Evolutionary conservation across 495 filamentous ascomycete genomes (phyloP), one percentile per base, ranked within the genome.

Genomic region (Oidiodendron maius): DNA sequence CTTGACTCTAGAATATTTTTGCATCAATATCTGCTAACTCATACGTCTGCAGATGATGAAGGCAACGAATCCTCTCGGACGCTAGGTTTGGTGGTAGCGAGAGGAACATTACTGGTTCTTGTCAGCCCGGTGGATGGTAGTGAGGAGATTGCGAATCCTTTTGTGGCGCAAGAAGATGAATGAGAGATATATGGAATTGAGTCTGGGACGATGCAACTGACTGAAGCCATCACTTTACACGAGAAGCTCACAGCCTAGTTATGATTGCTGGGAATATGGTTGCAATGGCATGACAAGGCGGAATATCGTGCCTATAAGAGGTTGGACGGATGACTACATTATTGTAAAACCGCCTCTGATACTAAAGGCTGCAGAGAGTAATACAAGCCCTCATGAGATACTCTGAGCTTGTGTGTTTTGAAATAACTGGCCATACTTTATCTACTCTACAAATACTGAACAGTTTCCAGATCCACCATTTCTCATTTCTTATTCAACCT

Each of bases 131-230:
- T 91, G 22, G 90, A 98, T 60, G 94, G 94, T 28, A 95, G 88
- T 63, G 89, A 96, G 65, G 83, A 91, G 68, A 97, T 98, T 58
- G 78, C 85, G 53, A 98, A 98, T 67, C 93, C 93, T 0, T 98
- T 98, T 61, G 64, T 84, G 50, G 78, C 86, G 55, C 71, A 72
- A 13, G 84, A 87, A 43, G 83, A 86, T 28, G 64, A 46, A 61
- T 10, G n/a, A 28, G 16, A 8, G 6, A 28, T 30, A 30, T 17
- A 21, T 15, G n/a, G 13, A 15, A 39, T 39, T 39, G 36, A 15
- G n/a, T 5, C n/a, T 39, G n/a, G 13, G 18, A 39, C 6, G n/a
- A 13, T 41, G n/a, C n/a, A n/a, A n/a, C n/a, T n/a, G n/a, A n/a
- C n/a, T n/a, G n/a, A n/a, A n/a, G n/a, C n/a, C n/a, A n/a, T n/a